Conservation (phyloP, 192 early-diverging fungal genomes). For the Coemansia sp. region DNA sequence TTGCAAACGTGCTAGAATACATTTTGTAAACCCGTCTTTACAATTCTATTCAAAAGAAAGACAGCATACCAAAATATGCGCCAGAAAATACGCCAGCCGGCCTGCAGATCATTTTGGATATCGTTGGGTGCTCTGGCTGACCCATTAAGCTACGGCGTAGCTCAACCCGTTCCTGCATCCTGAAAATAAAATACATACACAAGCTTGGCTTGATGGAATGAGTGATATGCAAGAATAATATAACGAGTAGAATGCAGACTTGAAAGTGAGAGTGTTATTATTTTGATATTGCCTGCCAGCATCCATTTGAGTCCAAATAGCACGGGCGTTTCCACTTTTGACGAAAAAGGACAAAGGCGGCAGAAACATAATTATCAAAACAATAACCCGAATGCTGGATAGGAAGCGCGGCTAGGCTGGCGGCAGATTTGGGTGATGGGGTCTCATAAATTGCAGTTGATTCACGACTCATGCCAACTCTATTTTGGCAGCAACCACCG, state of each 20-base stretch:
- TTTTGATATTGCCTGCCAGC: neutral
- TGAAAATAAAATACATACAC: neutral
- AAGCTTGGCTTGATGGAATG: neutral
- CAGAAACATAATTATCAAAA: neutral
- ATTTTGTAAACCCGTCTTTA: neutral
- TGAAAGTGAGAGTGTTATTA: neutral
- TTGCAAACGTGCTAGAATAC: neutral
- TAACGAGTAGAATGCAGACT: neutral
- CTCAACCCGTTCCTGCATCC: neutral
- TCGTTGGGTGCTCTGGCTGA: neutral
- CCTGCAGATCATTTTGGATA: neutral
- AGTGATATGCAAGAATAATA: neutral
- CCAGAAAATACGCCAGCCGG: neutral
- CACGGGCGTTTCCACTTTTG: neutral
- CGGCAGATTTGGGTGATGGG: neutral
- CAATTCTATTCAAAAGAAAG: neutral
- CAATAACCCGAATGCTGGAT: neutral
- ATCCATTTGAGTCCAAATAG: neutral
- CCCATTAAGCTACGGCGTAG: neutral
- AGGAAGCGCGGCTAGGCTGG: neutral
- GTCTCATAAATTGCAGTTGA: neutral
- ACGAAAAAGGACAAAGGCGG: neutral
- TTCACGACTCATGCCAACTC: neutral
- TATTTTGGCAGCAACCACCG: neutral
- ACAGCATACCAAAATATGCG: neutral